A percentile compares a stretch with the other conserved stretches of the same genome.
phyloP scores from a whole-genome alignment of 495 filamentous ascomycete species.

The Hapsidospora chrysogenum region DNA sequence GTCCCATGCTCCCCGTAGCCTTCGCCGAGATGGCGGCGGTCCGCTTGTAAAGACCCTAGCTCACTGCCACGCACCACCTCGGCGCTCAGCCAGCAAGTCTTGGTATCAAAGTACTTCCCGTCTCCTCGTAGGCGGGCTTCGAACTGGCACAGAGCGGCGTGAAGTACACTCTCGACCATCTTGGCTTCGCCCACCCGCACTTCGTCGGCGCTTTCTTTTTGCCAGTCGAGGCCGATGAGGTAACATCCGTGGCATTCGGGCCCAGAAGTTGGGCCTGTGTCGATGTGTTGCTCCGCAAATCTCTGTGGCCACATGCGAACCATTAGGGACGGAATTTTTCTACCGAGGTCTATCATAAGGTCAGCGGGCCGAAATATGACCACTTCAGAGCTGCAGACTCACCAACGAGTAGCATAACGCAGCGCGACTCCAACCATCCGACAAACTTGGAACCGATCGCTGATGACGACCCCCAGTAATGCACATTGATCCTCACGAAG shows the following conservation, averaged over 20 bases:
- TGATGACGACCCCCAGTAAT: slow-evolving; percentile 36
- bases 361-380: too few species aligned
- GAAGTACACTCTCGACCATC: slow-evolving; percentile 18
- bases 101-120: slow-evolving; percentile 28
- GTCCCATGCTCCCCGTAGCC: slow-evolving; percentile 24
- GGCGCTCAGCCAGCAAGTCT: slow-evolving; percentile 28
- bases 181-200: slow-evolving; percentile 13
- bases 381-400: too few species aligned
- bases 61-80: slow-evolving; percentile 17
- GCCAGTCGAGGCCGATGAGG: slow-evolving; percentile 31
- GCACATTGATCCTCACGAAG: slow-evolving; percentile 34
- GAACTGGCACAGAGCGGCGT: slow-evolving; percentile 25
- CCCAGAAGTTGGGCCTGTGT: too few species aligned
- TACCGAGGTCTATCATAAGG: slow-evolving; percentile 31
- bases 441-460: slow-evolving; percentile 27
- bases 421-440: slow-evolving; percentile 38
- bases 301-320: slow-evolving; percentile 40
- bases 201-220: slow-evolving; percentile 8
- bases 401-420: slow-evolving; percentile 31
- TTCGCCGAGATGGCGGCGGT: slow-evolving; percentile 31
- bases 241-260: slow-evolving; percentile 35
- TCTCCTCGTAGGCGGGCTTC: slow-evolving; percentile 26
- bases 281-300: slow-evolving; percentile 23
- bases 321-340: slow-evolving; percentile 23
- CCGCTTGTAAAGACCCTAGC: slow-evolving; percentile 22